Conservation (phyloP, 2,329 filamentous ascomycete species). For the Pseudocercospora musae region DNA sequence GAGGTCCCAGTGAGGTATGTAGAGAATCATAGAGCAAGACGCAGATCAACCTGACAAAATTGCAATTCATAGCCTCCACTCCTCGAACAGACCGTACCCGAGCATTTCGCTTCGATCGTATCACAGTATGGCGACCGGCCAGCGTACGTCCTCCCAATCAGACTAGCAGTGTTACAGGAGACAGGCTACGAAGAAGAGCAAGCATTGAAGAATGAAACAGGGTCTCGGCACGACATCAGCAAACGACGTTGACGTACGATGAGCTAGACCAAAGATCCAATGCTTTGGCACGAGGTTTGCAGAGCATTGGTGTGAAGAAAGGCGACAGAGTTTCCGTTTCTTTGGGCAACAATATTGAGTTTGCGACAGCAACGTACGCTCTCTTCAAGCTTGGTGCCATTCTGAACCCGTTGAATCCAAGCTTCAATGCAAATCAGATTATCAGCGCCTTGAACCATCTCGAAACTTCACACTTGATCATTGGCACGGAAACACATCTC, state of each 20-base stretch:
- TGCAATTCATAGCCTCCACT: conserved; percentile 58
- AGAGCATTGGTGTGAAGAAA: conserved; percentile 68
- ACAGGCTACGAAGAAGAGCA: conserved; percentile 1
- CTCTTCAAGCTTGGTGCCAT: conserved; percentile 93
- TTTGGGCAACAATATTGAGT: conserved; percentile 80
- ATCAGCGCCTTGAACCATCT: conserved; percentile 75
- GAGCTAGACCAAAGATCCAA: conserved; percentile 74
- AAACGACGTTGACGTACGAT: conserved; percentile 66
- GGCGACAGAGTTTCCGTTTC: conserved; percentile 83
- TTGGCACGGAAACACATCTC: conserved; percentile 83
- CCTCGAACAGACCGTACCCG: conserved; percentile 64
- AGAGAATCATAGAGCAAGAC: not conserved
- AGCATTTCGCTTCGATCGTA: conserved; percentile 68
- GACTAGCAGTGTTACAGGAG: not conserved
- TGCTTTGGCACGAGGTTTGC: conserved; percentile 67
- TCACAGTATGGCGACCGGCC: conserved; percentile 60
- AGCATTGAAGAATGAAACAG: conserved; percentile 33
- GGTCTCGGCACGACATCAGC: conserved; percentile 61
- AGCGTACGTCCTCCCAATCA: conserved; percentile 45
- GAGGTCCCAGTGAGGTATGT: conserved; percentile 32
- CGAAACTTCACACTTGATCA: conserved; percentile 68
- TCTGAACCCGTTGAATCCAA: conserved; percentile 86
- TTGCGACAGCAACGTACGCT: conserved; percentile 81
- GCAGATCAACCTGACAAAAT: not conserved
- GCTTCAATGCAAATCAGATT: conserved; percentile 78